Percentiles rank a stretch among this genome's conserved stretches.
Evolutionary conservation across 768 basidiomycete species (phyloP).

Genomic region (Paxillus rubicundulus): DNA sequence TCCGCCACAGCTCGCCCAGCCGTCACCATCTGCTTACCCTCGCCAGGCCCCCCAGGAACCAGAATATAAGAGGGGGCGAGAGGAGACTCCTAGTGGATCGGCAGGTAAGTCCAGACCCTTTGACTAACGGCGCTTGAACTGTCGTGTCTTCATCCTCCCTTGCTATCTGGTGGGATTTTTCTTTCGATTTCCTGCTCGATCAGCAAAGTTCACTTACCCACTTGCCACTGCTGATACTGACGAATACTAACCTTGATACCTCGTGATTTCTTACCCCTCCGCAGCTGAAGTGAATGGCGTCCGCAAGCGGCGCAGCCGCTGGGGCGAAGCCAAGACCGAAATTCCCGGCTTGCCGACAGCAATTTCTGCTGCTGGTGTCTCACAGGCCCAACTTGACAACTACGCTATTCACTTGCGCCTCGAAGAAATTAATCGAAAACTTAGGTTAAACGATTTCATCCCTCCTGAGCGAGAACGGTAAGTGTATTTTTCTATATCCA

Average conservation of each 20-base stretch:
- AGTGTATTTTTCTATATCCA: not conserved
- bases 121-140: constrained; percentile 37
- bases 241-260: constrained; percentile 59
- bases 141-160: constrained; percentile 37
- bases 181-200: constrained; percentile 25
- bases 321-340: constrained; percentile 92
- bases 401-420: constrained; percentile 95
- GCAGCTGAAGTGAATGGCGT: constrained; percentile 82
- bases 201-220: constrained; percentile 30
- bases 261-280: constrained; percentile 39
- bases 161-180: constrained; percentile 33
- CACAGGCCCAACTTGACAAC: constrained; percentile 93
- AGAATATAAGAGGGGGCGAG: constrained; percentile 62
- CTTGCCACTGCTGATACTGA: constrained; percentile 36
- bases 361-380: constrained; percentile 89
- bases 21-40: constrained; percentile 83
- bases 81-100: constrained; percentile 65
- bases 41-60: constrained; percentile 56
- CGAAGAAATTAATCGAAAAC: constrained; percentile 96
- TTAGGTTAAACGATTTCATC: constrained; percentile 90
- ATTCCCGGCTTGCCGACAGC: constrained; percentile 93
- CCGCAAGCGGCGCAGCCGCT: constrained; percentile 94
- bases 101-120: constrained; percentile 65
- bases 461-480: constrained; percentile 94
- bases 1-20: constrained; percentile 83